Percentiles rank a stretch among this genome's conserved stretches.
Evolutionary conservation across 306 rosid species (phyloP).

Genomic region (Pueraria montana): DNA sequence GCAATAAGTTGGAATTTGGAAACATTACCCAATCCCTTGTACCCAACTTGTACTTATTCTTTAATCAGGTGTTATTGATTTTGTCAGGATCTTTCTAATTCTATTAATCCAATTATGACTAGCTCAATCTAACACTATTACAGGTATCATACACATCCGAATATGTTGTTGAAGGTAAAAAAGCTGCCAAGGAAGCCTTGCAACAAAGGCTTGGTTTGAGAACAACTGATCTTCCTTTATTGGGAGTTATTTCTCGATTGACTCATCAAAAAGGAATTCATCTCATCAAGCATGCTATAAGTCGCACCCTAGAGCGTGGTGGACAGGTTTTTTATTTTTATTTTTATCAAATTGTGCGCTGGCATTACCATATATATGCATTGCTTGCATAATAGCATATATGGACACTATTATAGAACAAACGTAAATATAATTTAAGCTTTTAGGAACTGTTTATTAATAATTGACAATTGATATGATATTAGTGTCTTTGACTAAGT

Average conservation of each 20-base stretch:
- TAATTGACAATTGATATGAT: background rate
- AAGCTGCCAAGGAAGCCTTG: slow-evolving; percentile 87
- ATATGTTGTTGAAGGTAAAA: slow-evolving; percentile 82
- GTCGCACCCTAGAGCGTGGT: slow-evolving; percentile 71
- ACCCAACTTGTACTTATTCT: background rate
- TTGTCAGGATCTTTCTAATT: slow-evolving; percentile 19
- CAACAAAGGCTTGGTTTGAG: slow-evolving; percentile 73
- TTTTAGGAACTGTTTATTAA: background rate
- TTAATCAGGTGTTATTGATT: background rate
- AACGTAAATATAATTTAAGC: background rate
- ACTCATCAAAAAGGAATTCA: slow-evolving; percentile 95
- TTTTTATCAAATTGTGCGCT: slow-evolving; percentile 1
- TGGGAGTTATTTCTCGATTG: slow-evolving; percentile 82
- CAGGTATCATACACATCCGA: slow-evolving; percentile 78
- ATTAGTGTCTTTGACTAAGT: background rate
- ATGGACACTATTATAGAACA: background rate
- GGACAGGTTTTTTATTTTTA: slow-evolving; percentile 74
- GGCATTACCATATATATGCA: background rate
- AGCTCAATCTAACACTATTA: slow-evolving; percentile 28
- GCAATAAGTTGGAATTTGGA: background rate
- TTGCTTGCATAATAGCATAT: slow-evolving; percentile 16
- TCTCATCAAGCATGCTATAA: slow-evolving; percentile 83
- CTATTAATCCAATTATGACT: slow-evolving; percentile 31
- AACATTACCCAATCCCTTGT: background rate
- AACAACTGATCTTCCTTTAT: slow-evolving; percentile 70